A percentile compares a stretch with the other conserved stretches of the same genome.
phyloP scores from a whole-genome alignment of 768 basidiomycete species.

The Serendipita sp. region DNA sequence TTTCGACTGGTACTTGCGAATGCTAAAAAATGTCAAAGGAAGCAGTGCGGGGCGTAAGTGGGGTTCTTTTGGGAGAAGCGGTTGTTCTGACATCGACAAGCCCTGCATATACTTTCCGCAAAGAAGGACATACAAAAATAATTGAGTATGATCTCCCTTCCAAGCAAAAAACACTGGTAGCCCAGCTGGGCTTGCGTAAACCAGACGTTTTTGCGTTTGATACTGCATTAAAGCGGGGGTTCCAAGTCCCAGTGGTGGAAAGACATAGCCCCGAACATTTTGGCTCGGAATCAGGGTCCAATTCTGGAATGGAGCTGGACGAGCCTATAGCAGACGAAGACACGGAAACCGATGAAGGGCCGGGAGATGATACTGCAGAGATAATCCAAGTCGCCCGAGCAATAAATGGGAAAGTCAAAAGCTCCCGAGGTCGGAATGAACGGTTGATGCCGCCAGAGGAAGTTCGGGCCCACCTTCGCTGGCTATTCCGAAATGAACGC shows the following conservation, averaged over 20 bases:
- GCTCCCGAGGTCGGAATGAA: slow-evolving; percentile 66
- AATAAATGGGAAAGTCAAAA: slow-evolving; percentile 64
- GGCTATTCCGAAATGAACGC: slow-evolving; percentile 68
- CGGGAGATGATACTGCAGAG: slow-evolving; percentile 17
- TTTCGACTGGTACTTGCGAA: slow-evolving; percentile 37
- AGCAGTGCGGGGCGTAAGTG: slow-evolving; percentile 68
- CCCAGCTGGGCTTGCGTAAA: slow-evolving; percentile 38
- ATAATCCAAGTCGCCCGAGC: slow-evolving; percentile 39
- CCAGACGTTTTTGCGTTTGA: slow-evolving; percentile 48
- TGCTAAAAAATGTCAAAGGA: slow-evolving; percentile 58
- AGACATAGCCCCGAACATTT: slow-evolving; percentile 28
- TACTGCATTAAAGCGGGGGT: slow-evolving; percentile 20
- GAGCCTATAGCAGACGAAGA: slow-evolving; percentile 32
- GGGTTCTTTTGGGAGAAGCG: slow-evolving; percentile 6
- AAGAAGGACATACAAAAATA: slow-evolving; percentile 85
- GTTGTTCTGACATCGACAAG: slow-evolving; percentile 24
- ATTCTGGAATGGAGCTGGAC: slow-evolving; percentile 17
- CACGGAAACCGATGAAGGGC: slow-evolving; percentile 25
- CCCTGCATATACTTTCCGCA: slow-evolving; percentile 71
- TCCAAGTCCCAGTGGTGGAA: slow-evolving; percentile 32
- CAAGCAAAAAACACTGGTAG: slow-evolving; percentile 56
- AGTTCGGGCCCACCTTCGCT: slow-evolving; percentile 82
- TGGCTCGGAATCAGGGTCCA: slow-evolving; percentile 23
- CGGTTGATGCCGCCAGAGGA: slow-evolving; percentile 83
- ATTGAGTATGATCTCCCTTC: slow-evolving; percentile 78